phyloP scores from a whole-genome alignment of 768 basidiomycete genomes.

The Vararia minispora region DNA sequence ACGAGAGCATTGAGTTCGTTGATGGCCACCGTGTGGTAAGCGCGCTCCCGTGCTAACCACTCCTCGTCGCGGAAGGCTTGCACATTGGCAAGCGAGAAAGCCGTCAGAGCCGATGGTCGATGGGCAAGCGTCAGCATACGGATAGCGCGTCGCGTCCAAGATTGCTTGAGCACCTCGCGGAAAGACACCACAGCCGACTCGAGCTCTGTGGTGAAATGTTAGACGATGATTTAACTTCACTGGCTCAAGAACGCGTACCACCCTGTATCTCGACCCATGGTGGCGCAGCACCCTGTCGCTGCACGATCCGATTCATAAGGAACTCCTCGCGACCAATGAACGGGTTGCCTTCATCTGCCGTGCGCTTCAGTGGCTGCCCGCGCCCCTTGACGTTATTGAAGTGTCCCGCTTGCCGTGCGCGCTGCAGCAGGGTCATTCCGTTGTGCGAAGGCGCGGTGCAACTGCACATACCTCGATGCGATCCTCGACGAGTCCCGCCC shows the following conservation, averaged over 20 bases:
- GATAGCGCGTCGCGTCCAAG: slow-evolving; percentile 68
- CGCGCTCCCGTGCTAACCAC: slow-evolving; percentile 59
- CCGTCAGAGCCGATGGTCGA: slow-evolving; percentile 29
- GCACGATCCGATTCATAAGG: slow-evolving; percentile 78
- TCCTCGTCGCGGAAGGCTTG: slow-evolving; percentile 43
- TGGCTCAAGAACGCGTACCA: slow-evolving; percentile 30
- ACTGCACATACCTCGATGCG: slow-evolving; percentile 54
- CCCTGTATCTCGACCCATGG: slow-evolving; percentile 81
- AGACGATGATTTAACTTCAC: no score
- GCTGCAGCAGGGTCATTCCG: slow-evolving; percentile 25
- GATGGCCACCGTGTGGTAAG: slow-evolving; percentile 60
- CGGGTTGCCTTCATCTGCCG: slow-evolving; percentile 41
- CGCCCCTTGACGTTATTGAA: slow-evolving; percentile 68
- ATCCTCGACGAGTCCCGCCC: slow-evolving; percentile 68
- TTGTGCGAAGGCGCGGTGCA: background rate
- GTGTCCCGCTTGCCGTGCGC: slow-evolving; percentile 52
- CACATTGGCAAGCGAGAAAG: slow-evolving; percentile 24
- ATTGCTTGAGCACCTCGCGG: slow-evolving; percentile 48
- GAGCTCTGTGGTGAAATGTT: slow-evolving; percentile 37
- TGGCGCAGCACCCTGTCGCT: slow-evolving; percentile 71
- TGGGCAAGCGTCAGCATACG: slow-evolving; percentile 41
- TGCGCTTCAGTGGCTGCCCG: slow-evolving; percentile 35
- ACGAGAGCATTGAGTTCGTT: slow-evolving; percentile 66
- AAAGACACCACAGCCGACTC: slow-evolving; percentile 52
- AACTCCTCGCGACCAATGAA: slow-evolving; percentile 71